Evolutionary conservation across 2,329 filamentous ascomycete genomes (phyloP), one percentile per base, ranked within the genome.

Genomic region (Colletotrichum paranaense): DNA sequence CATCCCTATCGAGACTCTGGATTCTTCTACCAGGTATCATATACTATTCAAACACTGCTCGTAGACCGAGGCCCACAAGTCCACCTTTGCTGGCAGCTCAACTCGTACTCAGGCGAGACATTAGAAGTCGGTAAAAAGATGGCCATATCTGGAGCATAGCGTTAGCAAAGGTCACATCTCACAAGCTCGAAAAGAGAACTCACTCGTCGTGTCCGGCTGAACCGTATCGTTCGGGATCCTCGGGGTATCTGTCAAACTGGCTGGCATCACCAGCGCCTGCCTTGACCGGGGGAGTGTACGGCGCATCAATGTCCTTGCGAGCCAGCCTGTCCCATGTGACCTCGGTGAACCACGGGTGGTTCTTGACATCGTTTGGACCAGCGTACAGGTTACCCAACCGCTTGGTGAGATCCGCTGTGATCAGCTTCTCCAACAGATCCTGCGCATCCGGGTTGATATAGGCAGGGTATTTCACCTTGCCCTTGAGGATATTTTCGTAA

Each of bases 401-500:
- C 87, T 98, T 98, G 67, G 97, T 98, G 77, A 99, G 87, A 81
- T 99, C 97, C 46, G 94, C 91, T 30, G 97, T 99, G 83, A 99
- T 98, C 78, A 99, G 89, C 78, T 95, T 93, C 80, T 97, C 93
- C 46, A 99, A 90, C 71, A 99, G 88, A 82, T 98, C 94, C 81
- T 98, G 95, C 0, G 97, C 97, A 81, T 98, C 97, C 1, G 93
- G 92, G 81, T 98, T 95, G 79, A 99, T 94, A 82, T 98, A 99
- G 6, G 94, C 93, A 67, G 97, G 97, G 82, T 98, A 99, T 85
- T 98, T 98, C 83, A 99, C 94, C 78, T 94, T 93, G 73, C 96
- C 97, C 80, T 95, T 95, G 76, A 99, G 90, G 79, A 99, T 99
- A 82, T 99, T 99, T 86, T 99, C 97, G 86, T 99, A 99, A 80